Evolutionary conservation across 805 yeast species (phyloP), one percentile per base, ranked within the genome.

Genomic region (Yarrowia yakushimensis): DNA sequence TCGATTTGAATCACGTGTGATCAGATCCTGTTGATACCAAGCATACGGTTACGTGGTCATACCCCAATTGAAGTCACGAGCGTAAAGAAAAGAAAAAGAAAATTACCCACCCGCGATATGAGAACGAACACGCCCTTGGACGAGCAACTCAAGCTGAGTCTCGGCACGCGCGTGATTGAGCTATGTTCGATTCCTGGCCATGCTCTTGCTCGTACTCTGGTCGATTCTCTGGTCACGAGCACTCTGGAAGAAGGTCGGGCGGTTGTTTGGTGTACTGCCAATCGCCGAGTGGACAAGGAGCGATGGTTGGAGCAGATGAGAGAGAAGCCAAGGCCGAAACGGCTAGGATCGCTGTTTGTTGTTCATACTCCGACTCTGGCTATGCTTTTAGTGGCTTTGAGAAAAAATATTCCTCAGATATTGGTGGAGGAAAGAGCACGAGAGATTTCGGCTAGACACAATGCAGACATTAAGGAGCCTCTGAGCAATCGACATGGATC

Each of bases 141-240:
- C 25, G 39, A 52, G 7, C 59, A 52, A 22, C 33, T 52, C 30
- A 25, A 52, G 25, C 23, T 52, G 13, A n/a, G 18, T 11, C 57
- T 33, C 8, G 59, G 59, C 7, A 23, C 59, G 2, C 59, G 43
- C 1, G 43, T 52, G 4, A 36, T 52, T 8, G 59, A 52, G 20
- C 31, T 52, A 12, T 52, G 59, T 36, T 34, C 59, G 22, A 52
- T 20, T 36, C 59, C 59, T 2, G 59, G 59, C 2, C 59, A 52
- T 25, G 34, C 59, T 25, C 59, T 52, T 12, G 42, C 59, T 5
- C 59, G 43, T 3, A 52, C 18, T 33, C 18, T 52, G 9, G 33
- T 34, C 9, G 59, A 52, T 25, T 52, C 59, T 22, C 25, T 52
- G 2, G 59, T 52, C 2, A 23, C 28, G 7, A 52, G 59, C 23